A percentile compares a stretch with the other conserved stretches of the same genome.
These are phyloP conservation scores for Podaxis sp. DNA, from an alignment of 768 basidiomycete genomes.

Conservation along the genomic window DNA sequence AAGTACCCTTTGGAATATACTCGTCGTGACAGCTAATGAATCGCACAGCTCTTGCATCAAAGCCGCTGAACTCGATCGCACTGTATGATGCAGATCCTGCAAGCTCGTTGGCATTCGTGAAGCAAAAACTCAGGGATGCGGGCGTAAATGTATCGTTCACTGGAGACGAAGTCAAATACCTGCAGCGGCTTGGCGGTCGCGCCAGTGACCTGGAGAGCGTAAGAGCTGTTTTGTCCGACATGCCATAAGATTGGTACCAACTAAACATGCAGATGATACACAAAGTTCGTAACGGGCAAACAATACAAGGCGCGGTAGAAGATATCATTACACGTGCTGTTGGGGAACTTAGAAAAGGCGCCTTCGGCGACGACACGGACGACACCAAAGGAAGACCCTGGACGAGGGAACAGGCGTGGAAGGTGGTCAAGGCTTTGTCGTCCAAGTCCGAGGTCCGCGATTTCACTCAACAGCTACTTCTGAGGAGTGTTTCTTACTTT, in stretches of 20 bases:
- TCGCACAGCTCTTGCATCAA: constrained; percentile 72
- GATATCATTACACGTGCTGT: constrained; percentile 83
- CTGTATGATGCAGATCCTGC: constrained; percentile 83
- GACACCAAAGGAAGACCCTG: constrained; percentile 84
- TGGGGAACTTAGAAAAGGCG: constrained; percentile 83
- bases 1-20: background rate
- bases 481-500: background rate
- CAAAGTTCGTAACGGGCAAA: constrained; percentile 76
- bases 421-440: constrained; percentile 71
- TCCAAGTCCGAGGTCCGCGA: constrained; percentile 59
- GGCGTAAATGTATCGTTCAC: constrained; percentile 56
- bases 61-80: constrained; percentile 75
- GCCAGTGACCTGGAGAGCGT: constrained; percentile 88
- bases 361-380: constrained; percentile 90
- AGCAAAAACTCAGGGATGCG: constrained; percentile 68
- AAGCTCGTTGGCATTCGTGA: constrained; percentile 80
- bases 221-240: constrained; percentile 25
- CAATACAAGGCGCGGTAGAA: constrained; percentile 79
- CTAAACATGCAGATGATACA: constrained; percentile 63
- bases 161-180: constrained; percentile 49
- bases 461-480: constrained; percentile 18
- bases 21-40: background rate
- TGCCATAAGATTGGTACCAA: background rate
- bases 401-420: constrained; percentile 89
- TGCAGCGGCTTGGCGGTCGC: constrained; percentile 85